A percentile compares a stretch with the other conserved stretches of the same genome.
These are phyloP conservation scores for Stephanocyclus meneghinianus DNA, from an alignment of 352 stramenopile species.

Conservation along the genomic window DNA sequence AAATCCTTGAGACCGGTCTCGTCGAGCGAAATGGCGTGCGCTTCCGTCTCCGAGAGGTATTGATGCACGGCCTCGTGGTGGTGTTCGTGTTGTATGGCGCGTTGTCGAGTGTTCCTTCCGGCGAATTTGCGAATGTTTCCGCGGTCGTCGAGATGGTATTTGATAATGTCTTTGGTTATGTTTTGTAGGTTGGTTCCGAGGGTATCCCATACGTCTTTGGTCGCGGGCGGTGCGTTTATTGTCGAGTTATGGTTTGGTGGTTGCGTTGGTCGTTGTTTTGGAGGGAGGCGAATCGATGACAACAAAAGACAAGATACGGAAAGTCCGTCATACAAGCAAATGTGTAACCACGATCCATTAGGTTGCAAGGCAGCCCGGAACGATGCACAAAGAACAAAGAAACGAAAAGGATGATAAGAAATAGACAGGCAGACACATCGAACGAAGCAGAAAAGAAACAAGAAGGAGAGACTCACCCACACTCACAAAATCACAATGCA, in stretches of 20 bases:
- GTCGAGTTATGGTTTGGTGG: neutral
- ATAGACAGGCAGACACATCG: neutral
- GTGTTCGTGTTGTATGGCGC: constrained; percentile 78
- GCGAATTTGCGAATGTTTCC: constrained; percentile 82
- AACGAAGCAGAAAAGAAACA: neutral
- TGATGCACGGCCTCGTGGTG: constrained; percentile 76
- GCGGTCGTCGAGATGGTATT: constrained; percentile 90
- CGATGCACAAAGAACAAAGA: neutral
- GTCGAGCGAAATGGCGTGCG: constrained; percentile 76
- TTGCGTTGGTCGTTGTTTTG: neutral
- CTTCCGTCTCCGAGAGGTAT: constrained; percentile 47
- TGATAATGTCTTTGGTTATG: constrained; percentile 97
- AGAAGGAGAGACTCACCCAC: constrained; percentile 63
- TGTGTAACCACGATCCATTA: too few relatives aligned
- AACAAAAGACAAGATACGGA: too few relatives aligned
- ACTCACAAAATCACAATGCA: constrained; percentile 94
- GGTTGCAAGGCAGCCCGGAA: too few relatives aligned
- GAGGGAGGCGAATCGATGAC: too few relatives aligned
- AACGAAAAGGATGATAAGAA: neutral
- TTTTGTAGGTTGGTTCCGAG: constrained; percentile 96
- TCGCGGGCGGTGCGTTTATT: constrained; percentile 1
- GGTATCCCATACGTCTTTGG: constrained; percentile 91
- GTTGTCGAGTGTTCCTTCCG: constrained; percentile 80
- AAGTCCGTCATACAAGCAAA: too few relatives aligned
- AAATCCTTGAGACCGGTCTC: constrained; percentile 90